phyloP scores from a whole-genome alignment of 2,329 filamentous ascomycete species.

The Neocatenulostroma microsporum region DNA sequence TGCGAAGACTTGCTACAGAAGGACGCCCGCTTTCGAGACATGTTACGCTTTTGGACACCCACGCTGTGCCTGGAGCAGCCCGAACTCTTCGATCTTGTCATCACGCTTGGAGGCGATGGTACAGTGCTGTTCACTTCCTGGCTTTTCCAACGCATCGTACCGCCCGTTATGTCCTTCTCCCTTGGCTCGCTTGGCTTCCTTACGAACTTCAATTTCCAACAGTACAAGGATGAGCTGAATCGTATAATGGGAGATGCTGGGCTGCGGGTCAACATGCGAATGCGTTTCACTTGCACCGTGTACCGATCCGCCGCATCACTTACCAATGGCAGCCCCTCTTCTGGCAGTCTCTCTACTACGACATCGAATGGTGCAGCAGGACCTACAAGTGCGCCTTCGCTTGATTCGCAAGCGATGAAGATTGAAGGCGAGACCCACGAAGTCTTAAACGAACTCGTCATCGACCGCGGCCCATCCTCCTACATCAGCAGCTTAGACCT shows the following conservation, averaged over 20 bases:
- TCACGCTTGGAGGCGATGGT: constrained; percentile 78
- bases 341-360: constrained; percentile 27
- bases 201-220: constrained; percentile 88
- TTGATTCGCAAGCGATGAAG: too few species aligned
- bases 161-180: constrained; percentile 84
- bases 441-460: constrained; percentile 93
- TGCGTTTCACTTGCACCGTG: constrained; percentile 74
- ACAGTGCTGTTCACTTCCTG: constrained; percentile 94
- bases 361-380: too few species aligned
- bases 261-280: constrained; percentile 95
- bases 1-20: constrained; percentile 59
- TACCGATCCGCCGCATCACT: constrained; percentile 52
- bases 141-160: constrained; percentile 92
- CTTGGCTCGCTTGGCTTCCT: constrained; percentile 89
- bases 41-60: constrained; percentile 77
- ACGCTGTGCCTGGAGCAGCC: constrained; percentile 69
- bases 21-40: constrained; percentile 44
- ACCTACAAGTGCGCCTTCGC: too few species aligned
- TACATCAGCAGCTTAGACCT: constrained; percentile 90
- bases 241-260: constrained; percentile 87
- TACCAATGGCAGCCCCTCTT: constrained; percentile 54
- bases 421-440: constrained; percentile 83
- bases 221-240: constrained; percentile 69
- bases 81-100: constrained; percentile 86
- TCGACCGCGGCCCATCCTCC: constrained; percentile 87